Percentiles rank a stretch among this genome's conserved stretches.
Evolutionary conservation across 495 filamentous ascomycete genomes (phyloP).

Genomic region (Choiromyces venosus): DNA sequence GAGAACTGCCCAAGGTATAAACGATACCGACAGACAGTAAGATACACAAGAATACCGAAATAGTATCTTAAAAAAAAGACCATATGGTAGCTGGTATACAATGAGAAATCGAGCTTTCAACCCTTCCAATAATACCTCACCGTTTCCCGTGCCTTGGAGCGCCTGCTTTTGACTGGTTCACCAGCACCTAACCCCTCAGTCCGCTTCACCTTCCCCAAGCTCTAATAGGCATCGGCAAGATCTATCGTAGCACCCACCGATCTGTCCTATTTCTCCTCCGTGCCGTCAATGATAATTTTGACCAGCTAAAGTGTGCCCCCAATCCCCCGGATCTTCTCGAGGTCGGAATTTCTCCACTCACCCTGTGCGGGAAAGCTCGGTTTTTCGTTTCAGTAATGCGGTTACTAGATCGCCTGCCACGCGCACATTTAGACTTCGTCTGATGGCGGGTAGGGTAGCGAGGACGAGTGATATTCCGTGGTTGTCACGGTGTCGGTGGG

Average conservation of each 20-base stretch:
- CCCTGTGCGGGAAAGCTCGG: slow-evolving; percentile 30
- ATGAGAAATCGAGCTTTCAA: slow-evolving; percentile 54
- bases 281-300: slow-evolving; percentile 49
- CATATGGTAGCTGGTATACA: no score
- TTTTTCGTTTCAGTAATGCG: slow-evolving; percentile 55
- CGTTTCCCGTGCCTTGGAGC: slow-evolving; percentile 77
- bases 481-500: no score
- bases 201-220: slow-evolving; percentile 52
- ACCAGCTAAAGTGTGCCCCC: slow-evolving; percentile 57
- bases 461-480: no score
- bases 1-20: no score
- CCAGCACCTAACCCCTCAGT: slow-evolving; percentile 47
- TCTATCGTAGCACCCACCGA: slow-evolving; percentile 61
- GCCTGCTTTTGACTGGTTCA: slow-evolving; percentile 61
- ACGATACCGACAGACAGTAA: no score
- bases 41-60: no score
- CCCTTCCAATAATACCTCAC: slow-evolving; percentile 60
- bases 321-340: slow-evolving; percentile 53
- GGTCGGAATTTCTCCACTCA: slow-evolving; percentile 26
- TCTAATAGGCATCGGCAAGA: slow-evolving; percentile 61
- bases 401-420: slow-evolving; percentile 89
- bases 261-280: slow-evolving; percentile 51
- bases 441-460: no score
- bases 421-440: no score
- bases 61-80: no score